Evolutionary conservation across 306 rosid genomes (phyloP).

Genomic region (Cucumis hystrix): DNA sequence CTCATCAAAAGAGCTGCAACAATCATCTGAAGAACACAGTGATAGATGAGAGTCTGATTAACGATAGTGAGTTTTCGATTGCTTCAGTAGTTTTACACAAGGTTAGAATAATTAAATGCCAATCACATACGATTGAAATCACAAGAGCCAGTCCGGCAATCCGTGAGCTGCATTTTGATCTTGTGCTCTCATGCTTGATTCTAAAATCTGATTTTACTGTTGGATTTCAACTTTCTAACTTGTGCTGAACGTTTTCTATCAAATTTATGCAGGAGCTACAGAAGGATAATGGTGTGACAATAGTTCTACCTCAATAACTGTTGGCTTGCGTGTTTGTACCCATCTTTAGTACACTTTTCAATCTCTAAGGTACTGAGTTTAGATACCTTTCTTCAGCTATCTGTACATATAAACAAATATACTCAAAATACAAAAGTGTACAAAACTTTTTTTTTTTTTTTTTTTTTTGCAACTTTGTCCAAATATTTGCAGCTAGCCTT

Average conservation of each 20-base stretch:
- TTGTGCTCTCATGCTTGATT: not conserved
- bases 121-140: too few species aligned
- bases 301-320: not conserved
- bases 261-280: not conserved
- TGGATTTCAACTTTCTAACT: not conserved
- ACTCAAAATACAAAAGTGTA: not conserved
- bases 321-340: not conserved
- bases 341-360: not conserved
- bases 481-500: not conserved
- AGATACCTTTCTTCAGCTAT: not conserved
- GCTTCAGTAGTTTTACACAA: not conserved
- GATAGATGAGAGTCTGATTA: constrained; percentile 39
- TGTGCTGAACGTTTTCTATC: not conserved
- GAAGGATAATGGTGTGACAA: not conserved
- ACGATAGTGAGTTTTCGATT: constrained; percentile 15
- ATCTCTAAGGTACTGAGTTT: not conserved
- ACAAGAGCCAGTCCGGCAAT: too few species aligned
- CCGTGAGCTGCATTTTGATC: not conserved
- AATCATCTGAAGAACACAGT: constrained; percentile 33
- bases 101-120: not conserved
- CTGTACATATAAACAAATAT: not conserved
- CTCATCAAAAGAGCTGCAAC: constrained; percentile 24
- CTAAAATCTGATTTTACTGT: not conserved
- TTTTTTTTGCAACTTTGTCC: not conserved
- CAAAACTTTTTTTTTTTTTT: not conserved